Evolutionary conservation across 2,329 filamentous ascomycete genomes (phyloP).

Genomic region (Pseudopithomyces chartarum): DNA sequence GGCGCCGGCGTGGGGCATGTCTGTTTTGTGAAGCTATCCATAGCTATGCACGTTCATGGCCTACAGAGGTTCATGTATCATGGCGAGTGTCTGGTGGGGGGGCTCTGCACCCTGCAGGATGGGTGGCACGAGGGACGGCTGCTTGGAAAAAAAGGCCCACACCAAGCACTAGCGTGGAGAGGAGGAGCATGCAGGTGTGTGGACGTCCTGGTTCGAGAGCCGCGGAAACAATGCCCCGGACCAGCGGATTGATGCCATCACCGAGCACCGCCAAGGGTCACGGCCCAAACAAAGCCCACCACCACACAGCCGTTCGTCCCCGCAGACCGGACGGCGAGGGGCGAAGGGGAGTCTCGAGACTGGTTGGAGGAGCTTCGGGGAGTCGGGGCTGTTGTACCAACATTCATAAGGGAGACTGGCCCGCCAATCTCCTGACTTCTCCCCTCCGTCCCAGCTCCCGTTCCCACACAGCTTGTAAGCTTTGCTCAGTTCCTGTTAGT

Average conservation of each 20-base stretch:
- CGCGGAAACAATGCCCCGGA: constrained; percentile 14
- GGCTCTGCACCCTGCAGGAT: background rate
- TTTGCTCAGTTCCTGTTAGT: background rate
- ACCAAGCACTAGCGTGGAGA: background rate
- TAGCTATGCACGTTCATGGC: background rate
- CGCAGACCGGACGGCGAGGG: constrained; percentile 4
- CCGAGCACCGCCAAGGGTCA: constrained; percentile 11
- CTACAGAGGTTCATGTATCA: no score
- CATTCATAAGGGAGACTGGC: background rate
- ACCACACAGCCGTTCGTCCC: constrained; percentile 27
- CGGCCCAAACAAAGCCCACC: constrained; percentile 33
- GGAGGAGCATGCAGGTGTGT: background rate
- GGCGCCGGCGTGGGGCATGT: background rate
- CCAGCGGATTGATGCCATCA: constrained; percentile 16
- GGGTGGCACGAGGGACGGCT: background rate
- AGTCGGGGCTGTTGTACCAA: background rate
- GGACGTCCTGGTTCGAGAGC: constrained; percentile 1
- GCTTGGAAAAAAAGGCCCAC: background rate
- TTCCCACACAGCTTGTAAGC: background rate
- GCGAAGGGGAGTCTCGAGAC: background rate
- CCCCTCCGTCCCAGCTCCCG: background rate
- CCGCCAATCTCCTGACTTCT: background rate
- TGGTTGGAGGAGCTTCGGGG: background rate
- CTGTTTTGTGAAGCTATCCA: background rate
- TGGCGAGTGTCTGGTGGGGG: no score